These are phyloP conservation scores for Lactarius quietus DNA, from an alignment of 768 basidiomycete species.

Conservation along the genomic window DNA sequence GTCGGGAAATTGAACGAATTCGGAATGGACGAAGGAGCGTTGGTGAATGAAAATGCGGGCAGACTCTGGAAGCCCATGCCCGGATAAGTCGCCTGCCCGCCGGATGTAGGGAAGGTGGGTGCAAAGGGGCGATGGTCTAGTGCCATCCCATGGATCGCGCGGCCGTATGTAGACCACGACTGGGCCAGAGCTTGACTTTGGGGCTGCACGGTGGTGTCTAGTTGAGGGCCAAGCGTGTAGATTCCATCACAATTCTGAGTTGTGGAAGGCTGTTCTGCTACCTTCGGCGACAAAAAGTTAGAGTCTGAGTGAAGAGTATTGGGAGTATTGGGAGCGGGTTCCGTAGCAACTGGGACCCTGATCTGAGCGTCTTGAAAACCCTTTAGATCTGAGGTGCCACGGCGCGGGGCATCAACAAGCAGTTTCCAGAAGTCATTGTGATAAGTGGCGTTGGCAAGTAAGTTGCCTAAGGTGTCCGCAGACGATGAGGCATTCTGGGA, in stretches of 20 bases:
- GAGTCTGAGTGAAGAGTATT: not conserved
- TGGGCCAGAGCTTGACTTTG: too few species aligned
- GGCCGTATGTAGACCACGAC: too few species aligned
- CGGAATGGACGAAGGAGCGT: not conserved
- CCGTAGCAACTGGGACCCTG: not conserved
- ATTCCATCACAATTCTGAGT: too few species aligned
- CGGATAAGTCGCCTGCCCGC: too few species aligned
- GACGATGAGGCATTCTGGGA: not conserved
- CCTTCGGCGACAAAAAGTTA: not conserved
- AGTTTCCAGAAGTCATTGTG: constrained; percentile 11
- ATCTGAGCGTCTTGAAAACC: not conserved
- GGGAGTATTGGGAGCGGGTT: not conserved
- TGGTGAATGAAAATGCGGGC: not conserved
- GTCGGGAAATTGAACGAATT: not conserved
- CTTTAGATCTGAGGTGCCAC: not conserved
- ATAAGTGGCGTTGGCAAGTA: not conserved
- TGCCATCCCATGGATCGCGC: too few species aligned
- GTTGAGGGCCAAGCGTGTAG: too few species aligned
- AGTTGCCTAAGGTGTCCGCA: not conserved
- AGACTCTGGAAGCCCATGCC: too few species aligned
- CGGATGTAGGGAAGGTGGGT: not conserved
- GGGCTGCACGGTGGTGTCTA: too few species aligned
- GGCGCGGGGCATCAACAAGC: not conserved
- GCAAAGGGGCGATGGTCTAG: not conserved
- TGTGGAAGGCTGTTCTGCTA: not conserved